Conservation (phyloP, 805 yeast species). For the Scheffersomyces stipitis region DNA sequence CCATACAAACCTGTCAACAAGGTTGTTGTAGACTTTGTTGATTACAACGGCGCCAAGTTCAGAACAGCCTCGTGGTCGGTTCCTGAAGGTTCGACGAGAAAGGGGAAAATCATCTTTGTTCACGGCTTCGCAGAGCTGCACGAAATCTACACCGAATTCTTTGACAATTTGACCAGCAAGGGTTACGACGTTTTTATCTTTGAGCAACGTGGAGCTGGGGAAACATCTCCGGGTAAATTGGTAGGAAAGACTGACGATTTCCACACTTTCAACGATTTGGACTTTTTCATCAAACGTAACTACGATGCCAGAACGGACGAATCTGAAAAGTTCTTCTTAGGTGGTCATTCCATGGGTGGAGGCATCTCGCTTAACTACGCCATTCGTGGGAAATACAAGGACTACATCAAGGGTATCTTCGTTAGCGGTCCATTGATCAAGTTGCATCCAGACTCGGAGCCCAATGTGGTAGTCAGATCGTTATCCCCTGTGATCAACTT, state of each 20-base stretch:
- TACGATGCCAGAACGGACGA: slow-evolving; percentile 31
- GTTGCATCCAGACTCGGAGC: slow-evolving; percentile 58
- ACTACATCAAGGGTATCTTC: slow-evolving; percentile 46
- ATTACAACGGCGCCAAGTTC: slow-evolving; percentile 40
- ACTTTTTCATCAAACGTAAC: slow-evolving; percentile 51
- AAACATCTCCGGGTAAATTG: slow-evolving; percentile 52
- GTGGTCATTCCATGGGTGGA: slow-evolving; percentile 85
- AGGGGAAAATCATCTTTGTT: slow-evolving; percentile 58
- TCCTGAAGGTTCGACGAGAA: slow-evolving; percentile 30
- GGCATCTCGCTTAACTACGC: slow-evolving; percentile 67
- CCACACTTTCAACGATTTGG: slow-evolving; percentile 58
- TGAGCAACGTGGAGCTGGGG: slow-evolving; percentile 78
- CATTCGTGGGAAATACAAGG: slow-evolving; percentile 50
- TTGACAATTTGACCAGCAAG: slow-evolving; percentile 48
- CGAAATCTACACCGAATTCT: slow-evolving; percentile 46
- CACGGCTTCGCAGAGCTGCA: slow-evolving; percentile 74
- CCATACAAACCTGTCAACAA: slow-evolving; percentile 36
- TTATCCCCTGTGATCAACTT: slow-evolving; percentile 39
- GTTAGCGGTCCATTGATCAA: slow-evolving; percentile 60
- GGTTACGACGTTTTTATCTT: slow-evolving; percentile 70
- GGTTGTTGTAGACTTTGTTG: slow-evolving; percentile 29
- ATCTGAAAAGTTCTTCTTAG: slow-evolving; percentile 45
- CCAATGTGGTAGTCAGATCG: slow-evolving; percentile 43
- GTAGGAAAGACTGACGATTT: slow-evolving; percentile 59
- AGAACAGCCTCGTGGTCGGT: slow-evolving; percentile 42